Evolutionary conservation across 768 basidiomycete species (phyloP), one percentile per base, ranked within the genome.

Genomic region (Daedaleopsis sinensis): DNA sequence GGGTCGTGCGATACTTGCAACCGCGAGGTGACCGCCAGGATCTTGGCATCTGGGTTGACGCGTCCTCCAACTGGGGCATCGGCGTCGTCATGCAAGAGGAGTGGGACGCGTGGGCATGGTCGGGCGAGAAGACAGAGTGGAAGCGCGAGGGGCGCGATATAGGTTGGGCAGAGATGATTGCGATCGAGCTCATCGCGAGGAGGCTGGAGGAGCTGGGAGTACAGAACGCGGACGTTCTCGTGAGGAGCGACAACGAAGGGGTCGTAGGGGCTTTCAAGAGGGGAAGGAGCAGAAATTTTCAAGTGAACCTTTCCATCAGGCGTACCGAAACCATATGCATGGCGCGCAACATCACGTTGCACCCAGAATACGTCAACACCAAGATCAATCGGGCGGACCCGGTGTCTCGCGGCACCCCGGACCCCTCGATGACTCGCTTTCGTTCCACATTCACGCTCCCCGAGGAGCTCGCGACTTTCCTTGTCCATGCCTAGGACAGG

Each of bases 81-180:
- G 58, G 58, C n/a, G n/a, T n/a, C 12, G 51, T 52, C 24, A 10
- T 59, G 10, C 32, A 51, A 7, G 24, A 21, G 11, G n/a, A 7
- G 11, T 53, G 58, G 50, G 51, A 51, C 13, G 58, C 58, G 11
- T 59, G 52, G 58, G n/a, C 13, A 9, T 56, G 55, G 55, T 9
- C 10, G 12, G 44, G 24, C 12, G 51, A 39, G 11, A 32, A 18
- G 58, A 5, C 19, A n/a, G n/a, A n/a, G 12, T 52, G 51, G 58
- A 23, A 48, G 38, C 16, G 23, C 5, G 27, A 47, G 35, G 24
- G 44, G 12, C 5, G 55, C 38, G 50, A 58, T 37, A 58, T 61
- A 6, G 46, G 46, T 12, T 47, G 46, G 46, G 46, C 46, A 24
- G 55, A 57, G 43, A 57, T 57, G 55, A 11, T 57, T 11, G 55